phyloP scores from a whole-genome alignment of 129 eudicot genomes.

The Solidago caesia region DNA sequence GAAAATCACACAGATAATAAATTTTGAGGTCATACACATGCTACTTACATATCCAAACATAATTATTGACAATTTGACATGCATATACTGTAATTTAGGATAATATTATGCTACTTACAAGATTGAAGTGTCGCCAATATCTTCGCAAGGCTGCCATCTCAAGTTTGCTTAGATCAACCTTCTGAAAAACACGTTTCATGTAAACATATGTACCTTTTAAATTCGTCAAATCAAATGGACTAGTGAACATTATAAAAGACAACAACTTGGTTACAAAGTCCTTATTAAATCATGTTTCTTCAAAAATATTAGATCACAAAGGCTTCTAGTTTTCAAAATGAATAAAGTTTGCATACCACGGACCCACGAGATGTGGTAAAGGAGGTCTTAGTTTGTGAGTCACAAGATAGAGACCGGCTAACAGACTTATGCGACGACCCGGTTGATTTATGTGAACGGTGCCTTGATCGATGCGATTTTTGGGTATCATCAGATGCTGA shows the following conservation, averaged over 20 bases:
- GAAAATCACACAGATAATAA: background rate
- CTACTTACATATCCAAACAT: background rate
- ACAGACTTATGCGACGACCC: constrained; percentile 61
- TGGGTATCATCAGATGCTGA: constrained; percentile 80
- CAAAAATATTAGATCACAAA: background rate
- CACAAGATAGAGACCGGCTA: constrained; percentile 68
- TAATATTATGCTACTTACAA: constrained; percentile 47
- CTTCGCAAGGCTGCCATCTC: constrained; percentile 82
- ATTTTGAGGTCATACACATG: background rate
- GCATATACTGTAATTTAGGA: background rate
- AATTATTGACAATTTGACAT: background rate
- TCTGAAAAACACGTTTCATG: constrained; percentile 34
- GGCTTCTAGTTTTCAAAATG: background rate
- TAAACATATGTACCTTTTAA: background rate
- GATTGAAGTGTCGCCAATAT: constrained; percentile 82
- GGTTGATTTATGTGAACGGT: constrained; percentile 59
- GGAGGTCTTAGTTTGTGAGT: constrained; percentile 66
- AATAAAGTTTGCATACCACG: constrained; percentile 38
- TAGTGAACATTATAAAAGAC: background rate
- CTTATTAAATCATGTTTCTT: background rate
- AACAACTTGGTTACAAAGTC: background rate
- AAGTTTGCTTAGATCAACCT: constrained; percentile 88
- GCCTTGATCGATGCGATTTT: constrained; percentile 72
- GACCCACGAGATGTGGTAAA: constrained; percentile 56
- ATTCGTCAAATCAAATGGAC: background rate